phyloP scores from a whole-genome alignment of 768 basidiomycete species.

The Chalciporus sphaerocephalus region DNA sequence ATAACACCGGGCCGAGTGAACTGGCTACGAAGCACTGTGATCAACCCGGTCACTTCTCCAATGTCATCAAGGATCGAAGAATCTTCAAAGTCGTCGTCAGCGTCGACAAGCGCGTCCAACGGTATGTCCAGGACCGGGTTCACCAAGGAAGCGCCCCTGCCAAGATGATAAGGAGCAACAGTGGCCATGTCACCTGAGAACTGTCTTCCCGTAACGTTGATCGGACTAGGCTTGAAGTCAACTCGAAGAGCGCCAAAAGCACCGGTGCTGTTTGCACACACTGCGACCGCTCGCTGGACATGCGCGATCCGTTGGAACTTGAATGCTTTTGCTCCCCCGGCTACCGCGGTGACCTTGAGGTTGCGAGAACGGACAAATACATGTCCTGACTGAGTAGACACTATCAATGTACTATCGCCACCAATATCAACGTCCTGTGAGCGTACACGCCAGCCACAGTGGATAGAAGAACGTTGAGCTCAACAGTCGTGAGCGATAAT shows the following conservation, averaged over 20 bases:
- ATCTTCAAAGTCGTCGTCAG: conserved; percentile 40
- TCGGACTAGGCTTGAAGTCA: conserved; percentile 57
- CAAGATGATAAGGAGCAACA: conserved; percentile 55
- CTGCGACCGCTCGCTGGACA: conserved; percentile 80
- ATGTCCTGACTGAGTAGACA: conserved; percentile 93
- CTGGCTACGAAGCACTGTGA: conserved; percentile 7
- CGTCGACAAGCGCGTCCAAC: conserved; percentile 3
- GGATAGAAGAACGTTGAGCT: not conserved
- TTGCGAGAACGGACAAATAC: conserved; percentile 80
- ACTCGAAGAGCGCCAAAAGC: conserved; percentile 82
- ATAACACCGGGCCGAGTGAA: not conserved
- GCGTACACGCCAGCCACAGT: not conserved
- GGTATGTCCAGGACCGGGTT: not conserved
- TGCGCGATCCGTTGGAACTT: conserved; percentile 79
- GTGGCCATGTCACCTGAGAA: conserved; percentile 63
- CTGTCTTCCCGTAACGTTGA: conserved; percentile 51
- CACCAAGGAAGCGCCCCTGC: not conserved
- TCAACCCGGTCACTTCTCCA: conserved; percentile 26
- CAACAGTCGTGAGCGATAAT: not conserved
- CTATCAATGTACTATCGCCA: conserved; percentile 79
- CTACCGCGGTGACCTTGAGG: conserved; percentile 22
- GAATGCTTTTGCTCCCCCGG: conserved; percentile 43
- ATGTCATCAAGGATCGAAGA: conserved; percentile 35
- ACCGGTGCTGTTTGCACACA: conserved; percentile 83
- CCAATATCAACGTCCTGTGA: conserved; percentile 83